Evolutionary conservation across 805 yeast species (phyloP).

Genomic region (Peterozyma xylosa): DNA sequence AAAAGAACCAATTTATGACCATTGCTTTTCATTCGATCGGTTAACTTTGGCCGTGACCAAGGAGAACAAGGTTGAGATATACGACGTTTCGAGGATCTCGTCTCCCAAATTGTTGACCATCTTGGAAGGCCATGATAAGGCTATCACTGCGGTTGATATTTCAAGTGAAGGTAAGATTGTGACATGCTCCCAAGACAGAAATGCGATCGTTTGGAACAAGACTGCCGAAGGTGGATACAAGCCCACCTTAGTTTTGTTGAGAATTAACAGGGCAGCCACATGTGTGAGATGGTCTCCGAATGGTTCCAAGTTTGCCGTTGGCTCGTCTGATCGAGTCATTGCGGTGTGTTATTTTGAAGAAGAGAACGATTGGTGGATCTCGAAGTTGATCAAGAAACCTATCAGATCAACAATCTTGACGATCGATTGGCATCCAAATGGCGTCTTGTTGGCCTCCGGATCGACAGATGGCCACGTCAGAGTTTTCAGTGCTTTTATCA

Average conservation of each 20-base stretch:
- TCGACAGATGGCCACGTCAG: conserved; percentile 91
- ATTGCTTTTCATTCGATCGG: conserved; percentile 70
- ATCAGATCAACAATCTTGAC: conserved; percentile 78
- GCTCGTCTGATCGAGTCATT: conserved; percentile 88
- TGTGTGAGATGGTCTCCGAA: conserved; percentile 91
- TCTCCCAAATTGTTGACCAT: conserved; percentile 58
- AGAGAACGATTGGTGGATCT: conserved; percentile 99
- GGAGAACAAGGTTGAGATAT: conserved; percentile 68
- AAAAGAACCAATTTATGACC: conserved; percentile 84
- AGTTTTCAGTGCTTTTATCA: conserved; percentile 82
- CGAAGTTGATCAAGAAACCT: conserved; percentile 96
- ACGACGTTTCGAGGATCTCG: conserved; percentile 40
- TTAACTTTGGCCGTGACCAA: conserved; percentile 72
- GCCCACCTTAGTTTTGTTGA: conserved; percentile 85
- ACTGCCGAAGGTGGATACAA: conserved; percentile 52
- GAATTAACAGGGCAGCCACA: conserved; percentile 95
- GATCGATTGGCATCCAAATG: conserved; percentile 90
- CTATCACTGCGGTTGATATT: conserved; percentile 91
- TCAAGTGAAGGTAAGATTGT: conserved; percentile 84
- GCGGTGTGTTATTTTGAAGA: conserved; percentile 95
- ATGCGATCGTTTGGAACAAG: conserved; percentile 94
- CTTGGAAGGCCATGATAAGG: conserved; percentile 82
- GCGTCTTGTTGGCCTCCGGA: conserved; percentile 80
- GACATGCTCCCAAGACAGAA: conserved; percentile 96
- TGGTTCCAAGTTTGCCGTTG: conserved; percentile 95